A percentile compares a stretch with the other conserved stretches of the same genome.
phyloP scores from a whole-genome alignment of 2,329 filamentous ascomycete species.

The Alternaria gansuensis region DNA sequence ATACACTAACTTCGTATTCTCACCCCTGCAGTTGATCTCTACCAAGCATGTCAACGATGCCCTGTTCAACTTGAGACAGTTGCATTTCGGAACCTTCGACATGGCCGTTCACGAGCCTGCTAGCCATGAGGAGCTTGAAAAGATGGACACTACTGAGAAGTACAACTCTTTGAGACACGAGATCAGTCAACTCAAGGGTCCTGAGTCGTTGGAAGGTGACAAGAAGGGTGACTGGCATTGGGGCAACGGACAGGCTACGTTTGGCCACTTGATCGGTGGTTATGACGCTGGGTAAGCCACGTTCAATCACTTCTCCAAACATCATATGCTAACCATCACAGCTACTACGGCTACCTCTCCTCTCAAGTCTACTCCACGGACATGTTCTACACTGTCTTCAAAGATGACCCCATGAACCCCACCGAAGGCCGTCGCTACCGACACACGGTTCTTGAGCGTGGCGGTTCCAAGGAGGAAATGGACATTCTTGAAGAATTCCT shows the following conservation, averaged over 20 bases:
- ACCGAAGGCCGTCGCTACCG: slow-evolving; percentile 78
- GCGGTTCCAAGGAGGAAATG: slow-evolving; percentile 84
- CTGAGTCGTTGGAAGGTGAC: slow-evolving; percentile 67
- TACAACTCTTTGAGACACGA: slow-evolving; percentile 78
- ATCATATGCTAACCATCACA: slow-evolving; percentile 18
- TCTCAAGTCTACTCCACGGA: slow-evolving; percentile 84
- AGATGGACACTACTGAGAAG: slow-evolving; percentile 69
- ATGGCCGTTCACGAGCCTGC: slow-evolving; percentile 80
- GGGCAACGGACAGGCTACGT: slow-evolving; percentile 81
- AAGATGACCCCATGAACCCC: slow-evolving; percentile 78
- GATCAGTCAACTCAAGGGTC: slow-evolving; percentile 77
- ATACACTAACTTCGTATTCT: too few species aligned
- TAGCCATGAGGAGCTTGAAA: slow-evolving; percentile 73
- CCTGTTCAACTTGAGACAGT: slow-evolving; percentile 78
- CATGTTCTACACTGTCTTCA: slow-evolving; percentile 86
- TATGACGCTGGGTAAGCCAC: slow-evolving; percentile 73
- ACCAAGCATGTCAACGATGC: slow-evolving; percentile 85
- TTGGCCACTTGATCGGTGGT: slow-evolving; percentile 83
- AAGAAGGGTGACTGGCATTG: slow-evolving; percentile 61
- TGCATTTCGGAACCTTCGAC: slow-evolving; percentile 84
- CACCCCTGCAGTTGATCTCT: slow-evolving; percentile 63
- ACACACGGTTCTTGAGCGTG: slow-evolving; percentile 79
- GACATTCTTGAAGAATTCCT: slow-evolving; percentile 79
- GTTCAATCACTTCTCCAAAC: neutral
- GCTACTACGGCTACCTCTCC: slow-evolving; percentile 72